Base-by-base conservation (phyloP, 257 asterid genomes). In the Salvia hispanica region DNA sequence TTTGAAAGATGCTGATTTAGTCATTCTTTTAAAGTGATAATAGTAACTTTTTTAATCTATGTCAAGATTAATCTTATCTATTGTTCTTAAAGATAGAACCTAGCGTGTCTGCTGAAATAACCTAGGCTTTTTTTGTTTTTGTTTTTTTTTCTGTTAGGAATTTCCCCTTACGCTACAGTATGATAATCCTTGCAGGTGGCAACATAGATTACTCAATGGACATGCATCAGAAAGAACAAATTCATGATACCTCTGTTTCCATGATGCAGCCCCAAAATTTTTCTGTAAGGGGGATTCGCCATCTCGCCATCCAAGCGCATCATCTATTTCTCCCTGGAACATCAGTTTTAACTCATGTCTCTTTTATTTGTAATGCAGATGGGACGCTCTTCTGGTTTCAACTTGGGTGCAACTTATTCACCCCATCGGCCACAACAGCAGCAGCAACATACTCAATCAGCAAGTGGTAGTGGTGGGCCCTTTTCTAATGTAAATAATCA, bases 261-360 rank as follows among this genome's bases (percentile, higher is more conserved):
- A 83, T 89, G 95, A 91, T 94, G 89, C 99, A 90, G 79, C 85
- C 95, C 74, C 96, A 90, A 73, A 95, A 89, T 58, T 94, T 88
- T 77, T 81, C 96, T 56, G 99, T 94, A 77, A 81, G 89, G 40
- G 56, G 56, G 74, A 69, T 67, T 52, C 70, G 37, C 47, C 62
- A 37, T 71, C 64, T 52, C 70, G 37, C 47, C 62, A 37, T 71
- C 64, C 39, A 72, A 69, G n/a, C 9, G 11, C 47, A 51, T 66
- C 70, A 62, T 74, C 37, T 14, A 31, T 55, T 57, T 43, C 7
- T 65, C 25, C 28, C 46, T 9, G 39, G 43, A 42, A 58, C 63
- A 66, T 56, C 44, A 37, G 14, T 53, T 55, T 51, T 71, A 57
- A 25, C 75, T 71, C 57, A 62, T 12, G 56, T 53, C 66, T 69